Conservation (phyloP, 2,329 filamentous ascomycete species). For the Westerdykella aurantiaca region DNA sequence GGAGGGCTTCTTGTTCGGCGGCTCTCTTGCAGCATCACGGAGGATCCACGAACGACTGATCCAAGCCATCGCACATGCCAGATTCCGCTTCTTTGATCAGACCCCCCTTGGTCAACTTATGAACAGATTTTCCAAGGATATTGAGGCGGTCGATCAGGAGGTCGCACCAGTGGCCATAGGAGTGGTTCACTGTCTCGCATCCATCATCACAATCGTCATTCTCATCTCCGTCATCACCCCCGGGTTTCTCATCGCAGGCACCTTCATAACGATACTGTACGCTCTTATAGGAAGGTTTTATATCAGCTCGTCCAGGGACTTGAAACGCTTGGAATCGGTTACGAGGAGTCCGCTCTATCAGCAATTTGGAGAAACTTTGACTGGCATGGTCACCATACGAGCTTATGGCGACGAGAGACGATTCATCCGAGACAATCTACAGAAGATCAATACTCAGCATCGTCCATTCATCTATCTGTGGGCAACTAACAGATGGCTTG, state of each 20-base stretch:
- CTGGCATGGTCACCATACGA: constrained; percentile 91
- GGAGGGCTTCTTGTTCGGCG: constrained; percentile 86
- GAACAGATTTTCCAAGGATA: constrained; percentile 97
- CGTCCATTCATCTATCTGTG: constrained; percentile 94
- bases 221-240: constrained; percentile 87
- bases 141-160: constrained; percentile 92
- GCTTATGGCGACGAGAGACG: constrained; percentile 91
- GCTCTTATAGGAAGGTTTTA: constrained; percentile 81
- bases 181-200: constrained; percentile 60
- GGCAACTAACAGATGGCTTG: constrained; percentile 95
- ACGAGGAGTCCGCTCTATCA: constrained; percentile 94
- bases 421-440: constrained; percentile 87
- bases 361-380: constrained; percentile 93
- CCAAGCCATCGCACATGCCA: constrained; percentile 73
- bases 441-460: constrained; percentile 81
- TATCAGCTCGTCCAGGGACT: constrained; percentile 82
- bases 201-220: constrained; percentile 76
- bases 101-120: constrained; percentile 94
- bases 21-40: constrained; percentile 81
- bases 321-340: constrained; percentile 91
- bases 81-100: constrained; percentile 96
- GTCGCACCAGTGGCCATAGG: constrained; percentile 86
- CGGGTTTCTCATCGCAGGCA: constrained; percentile 76
- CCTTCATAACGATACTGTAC: constrained; percentile 81
- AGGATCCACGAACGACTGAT: constrained; percentile 77